phyloP scores from a whole-genome alignment of 345 rosid species.

The Eucalyptus grandis region DNA sequence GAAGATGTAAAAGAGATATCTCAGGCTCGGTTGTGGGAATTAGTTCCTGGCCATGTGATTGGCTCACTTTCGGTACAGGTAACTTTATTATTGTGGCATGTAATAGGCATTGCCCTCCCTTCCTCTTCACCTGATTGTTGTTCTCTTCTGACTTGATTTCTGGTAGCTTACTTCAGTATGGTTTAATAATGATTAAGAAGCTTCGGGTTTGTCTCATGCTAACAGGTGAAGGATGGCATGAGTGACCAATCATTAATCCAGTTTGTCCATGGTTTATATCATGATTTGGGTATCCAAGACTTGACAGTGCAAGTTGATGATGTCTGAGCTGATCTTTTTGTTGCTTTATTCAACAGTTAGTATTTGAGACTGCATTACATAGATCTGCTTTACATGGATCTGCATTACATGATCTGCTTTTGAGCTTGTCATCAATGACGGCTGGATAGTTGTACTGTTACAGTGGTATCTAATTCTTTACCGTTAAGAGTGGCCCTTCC shows the following conservation, averaged over 20 bases:
- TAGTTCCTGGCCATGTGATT: conserved; percentile 83
- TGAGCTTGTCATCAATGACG: neutral
- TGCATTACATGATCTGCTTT: neutral
- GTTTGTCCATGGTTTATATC: conserved; percentile 57
- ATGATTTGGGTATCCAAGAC: conserved; percentile 79
- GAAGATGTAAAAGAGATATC: conserved; percentile 74
- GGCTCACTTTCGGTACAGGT: conserved; percentile 83
- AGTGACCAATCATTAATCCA: conserved; percentile 48
- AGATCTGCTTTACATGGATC: neutral
- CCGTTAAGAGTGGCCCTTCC: neutral
- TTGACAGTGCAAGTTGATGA: conserved; percentile 63
- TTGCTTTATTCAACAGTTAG: neutral
- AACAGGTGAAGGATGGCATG: conserved; percentile 55
- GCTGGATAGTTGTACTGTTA: neutral
- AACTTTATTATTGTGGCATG: neutral
- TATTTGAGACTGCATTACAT: neutral
- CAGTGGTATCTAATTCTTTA: neutral
- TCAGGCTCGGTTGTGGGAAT: conserved; percentile 90
- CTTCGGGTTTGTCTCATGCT: neutral
- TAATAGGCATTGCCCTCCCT: neutral
- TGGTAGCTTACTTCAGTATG: neutral
- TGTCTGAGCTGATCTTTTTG: neutral
- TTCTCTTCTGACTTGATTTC: neutral
- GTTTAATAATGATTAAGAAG: neutral
- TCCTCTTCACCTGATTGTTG: neutral